Evolutionary conservation across 306 rosid genomes (phyloP), one percentile per base, ranked within the genome.

Genomic region (Quercus parvula): DNA sequence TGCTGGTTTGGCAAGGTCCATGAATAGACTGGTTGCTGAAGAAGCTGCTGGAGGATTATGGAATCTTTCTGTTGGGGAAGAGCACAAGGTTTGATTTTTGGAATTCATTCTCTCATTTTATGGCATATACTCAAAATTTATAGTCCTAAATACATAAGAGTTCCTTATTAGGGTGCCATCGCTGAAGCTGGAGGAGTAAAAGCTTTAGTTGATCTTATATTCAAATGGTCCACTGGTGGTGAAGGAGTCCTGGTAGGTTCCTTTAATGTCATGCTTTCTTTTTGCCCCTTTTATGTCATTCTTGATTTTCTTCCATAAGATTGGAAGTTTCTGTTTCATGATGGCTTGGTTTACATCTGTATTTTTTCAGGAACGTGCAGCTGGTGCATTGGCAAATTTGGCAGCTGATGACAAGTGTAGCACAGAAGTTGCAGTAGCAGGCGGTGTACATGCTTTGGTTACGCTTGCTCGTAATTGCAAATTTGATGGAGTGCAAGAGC

Each of bases 351-450:
- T 77, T 55, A 38, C 17, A 71, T 80, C 52, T 84, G 52, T 69
- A 71, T 78, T 69, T 67, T 78, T 85, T 71, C 87, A 96, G 98
- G 99, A 96, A 81, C 99, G 99, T 56, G 99, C 99, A 17, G 99
- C 99, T 78, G 99, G 98, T 87, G 99, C 99, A 78, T 85, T 96
- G 82, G 99, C 99, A 27, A 96, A 96, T 89, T 91, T 96, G 89
- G 99, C 99, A 51, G 99, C 99, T 71, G 99, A 96, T 85, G 99
- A 96, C 85, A 92, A 94, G 87, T 96, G 99, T 85, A 96, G 99
- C 82, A 96, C 96, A 49, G 96, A 96, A 83, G 99, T 96, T 85
- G 99, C 99, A 14, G 59, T 86, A 81, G 97, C 98, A 49, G 99
- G 98, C 59, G 99, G 99, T 55, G 97, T 96, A 72, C 99, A 93